Evolutionary conservation across 2,329 filamentous ascomycete species (phyloP).

Genomic region (Amauroascus niger): DNA sequence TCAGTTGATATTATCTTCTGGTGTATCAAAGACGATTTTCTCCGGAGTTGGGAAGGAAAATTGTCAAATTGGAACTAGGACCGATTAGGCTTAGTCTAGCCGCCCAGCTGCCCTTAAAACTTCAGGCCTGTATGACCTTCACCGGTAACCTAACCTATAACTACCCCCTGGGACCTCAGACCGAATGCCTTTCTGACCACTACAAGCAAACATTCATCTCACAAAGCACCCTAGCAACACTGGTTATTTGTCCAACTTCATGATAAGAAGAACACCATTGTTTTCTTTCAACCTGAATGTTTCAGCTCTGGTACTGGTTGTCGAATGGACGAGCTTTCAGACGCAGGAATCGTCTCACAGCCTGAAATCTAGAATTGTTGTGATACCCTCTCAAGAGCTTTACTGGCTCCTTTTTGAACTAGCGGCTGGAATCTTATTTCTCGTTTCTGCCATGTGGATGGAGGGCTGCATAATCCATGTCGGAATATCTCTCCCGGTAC

Average conservation of each 20-base stretch:
- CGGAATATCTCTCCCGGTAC: neutral
- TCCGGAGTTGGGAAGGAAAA: neutral
- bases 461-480: neutral
- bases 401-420: neutral
- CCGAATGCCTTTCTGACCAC: too few species aligned
- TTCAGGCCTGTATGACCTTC: too few species aligned
- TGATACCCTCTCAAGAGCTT: neutral
- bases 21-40: neutral
- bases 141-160: too few species aligned
- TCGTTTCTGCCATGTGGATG: neutral
- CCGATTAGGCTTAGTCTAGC: neutral
- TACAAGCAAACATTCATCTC: too few species aligned
- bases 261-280: too few species aligned
- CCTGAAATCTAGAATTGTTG: neutral
- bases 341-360: neutral
- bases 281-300: too few species aligned
- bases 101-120: too few species aligned
- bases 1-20: neutral
- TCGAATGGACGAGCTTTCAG: neutral
- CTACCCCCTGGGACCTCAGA: too few species aligned
- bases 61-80: neutral
- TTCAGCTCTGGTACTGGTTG: neutral
- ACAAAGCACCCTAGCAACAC: too few species aligned
- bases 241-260: too few species aligned
- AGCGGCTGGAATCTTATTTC: neutral